Evolutionary conservation across 2,329 filamentous ascomycete genomes (phyloP).

Genomic region (Metarhizium album): DNA sequence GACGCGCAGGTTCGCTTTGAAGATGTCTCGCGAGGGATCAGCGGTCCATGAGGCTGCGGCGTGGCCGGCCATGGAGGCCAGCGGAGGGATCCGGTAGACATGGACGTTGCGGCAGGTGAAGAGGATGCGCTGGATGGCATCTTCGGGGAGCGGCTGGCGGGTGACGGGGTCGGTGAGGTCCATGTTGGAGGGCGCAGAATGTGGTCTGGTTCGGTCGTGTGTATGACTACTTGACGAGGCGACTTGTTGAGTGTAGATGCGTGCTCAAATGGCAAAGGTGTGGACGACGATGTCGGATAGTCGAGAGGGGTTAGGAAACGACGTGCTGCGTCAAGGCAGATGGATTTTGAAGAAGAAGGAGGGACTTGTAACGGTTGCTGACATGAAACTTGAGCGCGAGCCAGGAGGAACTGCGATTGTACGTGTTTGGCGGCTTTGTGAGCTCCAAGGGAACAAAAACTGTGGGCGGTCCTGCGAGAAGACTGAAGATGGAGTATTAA

Average conservation of each 20-base stretch:
- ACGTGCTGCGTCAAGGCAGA: background rate
- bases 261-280: too few species aligned
- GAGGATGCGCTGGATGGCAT: constrained; percentile 77
- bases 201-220: background rate
- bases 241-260: background rate
- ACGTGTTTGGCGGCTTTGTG: background rate
- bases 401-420: background rate
- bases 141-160: constrained; percentile 53
- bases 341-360: background rate
- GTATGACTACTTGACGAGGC: background rate
- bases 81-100: constrained; percentile 78
- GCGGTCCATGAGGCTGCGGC: constrained; percentile 67
- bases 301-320: background rate
- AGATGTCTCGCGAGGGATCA: constrained; percentile 63
- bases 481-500: too few species aligned
- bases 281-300: background rate
- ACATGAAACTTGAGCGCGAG: background rate
- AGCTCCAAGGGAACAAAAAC: background rate
- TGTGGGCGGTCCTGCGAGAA: too few species aligned
- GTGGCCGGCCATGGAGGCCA: constrained; percentile 70
- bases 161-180: constrained; percentile 61
- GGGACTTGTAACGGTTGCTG: background rate
- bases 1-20: constrained; percentile 71
- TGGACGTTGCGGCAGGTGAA: constrained; percentile 66
- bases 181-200: constrained; percentile 23